These are phyloP conservation scores for Stropharia rugosoannulata DNA, from an alignment of 768 basidiomycete species.

Conservation along the genomic window DNA sequence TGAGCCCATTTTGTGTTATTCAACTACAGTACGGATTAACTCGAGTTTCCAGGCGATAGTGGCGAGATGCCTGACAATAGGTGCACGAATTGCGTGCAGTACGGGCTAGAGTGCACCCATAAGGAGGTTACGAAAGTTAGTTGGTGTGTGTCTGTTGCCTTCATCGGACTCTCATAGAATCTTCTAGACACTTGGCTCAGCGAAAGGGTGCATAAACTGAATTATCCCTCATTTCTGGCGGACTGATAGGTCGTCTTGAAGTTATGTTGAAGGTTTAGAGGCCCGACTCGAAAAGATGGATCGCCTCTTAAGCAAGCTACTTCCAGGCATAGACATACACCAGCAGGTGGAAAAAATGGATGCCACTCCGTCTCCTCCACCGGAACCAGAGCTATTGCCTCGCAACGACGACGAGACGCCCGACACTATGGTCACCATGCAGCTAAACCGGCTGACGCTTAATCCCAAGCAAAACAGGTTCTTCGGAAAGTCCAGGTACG, in stretches of 20 bases:
- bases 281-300: constrained; percentile 65
- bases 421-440: constrained; percentile 24
- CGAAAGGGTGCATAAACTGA: constrained; percentile 49
- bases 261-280: constrained; percentile 65
- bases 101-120: constrained; percentile 63
- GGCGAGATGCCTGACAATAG: constrained; percentile 60
- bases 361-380: constrained; percentile 31
- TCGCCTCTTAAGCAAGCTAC: constrained; percentile 45
- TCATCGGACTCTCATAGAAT: neutral
- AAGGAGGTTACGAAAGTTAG: constrained; percentile 66
- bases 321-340: constrained; percentile 64
- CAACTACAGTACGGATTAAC: constrained; percentile 1
- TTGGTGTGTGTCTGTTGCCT: constrained; percentile 12
- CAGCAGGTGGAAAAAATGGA: constrained; percentile 49
- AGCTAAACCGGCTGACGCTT: constrained; percentile 34
- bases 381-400: constrained; percentile 30
- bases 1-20: neutral
- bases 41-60: constrained; percentile 55
- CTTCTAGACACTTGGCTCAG: constrained; percentile 52
- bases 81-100: constrained; percentile 64
- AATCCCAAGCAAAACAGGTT: constrained; percentile 41
- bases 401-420: constrained; percentile 34
- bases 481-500: constrained; percentile 47
- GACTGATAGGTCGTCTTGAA: constrained; percentile 15
- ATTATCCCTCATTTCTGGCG: neutral